Evolutionary conservation across 2,329 filamentous ascomycete genomes (phyloP).

Genomic region (Fusarium nurragi): DNA sequence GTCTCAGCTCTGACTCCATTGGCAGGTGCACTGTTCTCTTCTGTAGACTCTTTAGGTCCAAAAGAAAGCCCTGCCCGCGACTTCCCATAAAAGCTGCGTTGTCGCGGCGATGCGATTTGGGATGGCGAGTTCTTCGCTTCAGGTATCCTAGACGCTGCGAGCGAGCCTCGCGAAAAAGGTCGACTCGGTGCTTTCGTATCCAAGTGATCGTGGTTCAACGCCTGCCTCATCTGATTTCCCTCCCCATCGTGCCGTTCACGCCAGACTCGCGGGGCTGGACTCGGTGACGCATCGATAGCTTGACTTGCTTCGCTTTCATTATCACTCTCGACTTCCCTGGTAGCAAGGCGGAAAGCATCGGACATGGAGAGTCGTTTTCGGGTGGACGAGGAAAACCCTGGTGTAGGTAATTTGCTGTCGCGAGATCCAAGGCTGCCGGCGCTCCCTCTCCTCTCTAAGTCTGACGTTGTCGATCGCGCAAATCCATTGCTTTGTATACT

Average conservation of each 20-base stretch:
- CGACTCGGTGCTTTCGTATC: constrained; percentile 44
- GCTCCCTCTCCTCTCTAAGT: constrained; percentile 37
- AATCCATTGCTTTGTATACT: constrained; percentile 25
- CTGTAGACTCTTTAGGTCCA: constrained; percentile 19
- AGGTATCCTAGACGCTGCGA: constrained; percentile 34
- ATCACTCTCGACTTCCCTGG: constrained; percentile 44
- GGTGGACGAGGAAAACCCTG: constrained; percentile 44
- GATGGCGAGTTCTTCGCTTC: constrained; percentile 31
- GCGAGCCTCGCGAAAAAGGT: constrained; percentile 38
- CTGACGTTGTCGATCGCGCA: constrained; percentile 43
- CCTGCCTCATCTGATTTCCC: constrained; percentile 45
- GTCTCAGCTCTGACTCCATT: constrained; percentile 22
- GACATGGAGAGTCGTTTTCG: constrained; percentile 52
- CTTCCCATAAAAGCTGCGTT: constrained; percentile 40
- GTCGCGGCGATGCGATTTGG: constrained; percentile 35
- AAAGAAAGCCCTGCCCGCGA: constrained; percentile 40
- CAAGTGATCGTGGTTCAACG: constrained; percentile 45
- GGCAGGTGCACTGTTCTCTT: constrained; percentile 10
- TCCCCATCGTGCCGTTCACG: constrained; percentile 48
- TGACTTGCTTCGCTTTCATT: constrained; percentile 41
- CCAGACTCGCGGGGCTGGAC: constrained; percentile 60
- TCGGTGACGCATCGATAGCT: constrained; percentile 58
- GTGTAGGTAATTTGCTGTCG: constrained; percentile 50
- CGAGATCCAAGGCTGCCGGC: constrained; percentile 41
- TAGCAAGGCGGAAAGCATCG: constrained; percentile 54